These are phyloP conservation scores for Scheffersomyces coipomensis DNA, from an alignment of 805 yeast species.

Conservation along the genomic window DNA sequence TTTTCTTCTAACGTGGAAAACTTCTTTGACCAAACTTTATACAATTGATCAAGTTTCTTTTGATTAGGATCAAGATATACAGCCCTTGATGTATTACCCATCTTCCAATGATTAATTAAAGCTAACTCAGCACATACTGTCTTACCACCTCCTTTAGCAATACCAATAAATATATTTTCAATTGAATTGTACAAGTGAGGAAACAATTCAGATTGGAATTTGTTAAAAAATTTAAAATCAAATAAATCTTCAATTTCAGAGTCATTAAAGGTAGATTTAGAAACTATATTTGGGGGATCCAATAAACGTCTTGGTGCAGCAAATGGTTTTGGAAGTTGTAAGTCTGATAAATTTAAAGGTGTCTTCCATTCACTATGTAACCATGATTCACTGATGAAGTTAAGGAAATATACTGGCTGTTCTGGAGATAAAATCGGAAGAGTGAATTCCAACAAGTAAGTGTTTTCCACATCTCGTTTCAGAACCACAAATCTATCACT, in stretches of 20 bases:
- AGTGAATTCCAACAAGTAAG: conserved; percentile 62
- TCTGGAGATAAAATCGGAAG: conserved; percentile 57
- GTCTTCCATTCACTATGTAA: conserved; percentile 64
- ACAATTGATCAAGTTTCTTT: conserved; percentile 47
- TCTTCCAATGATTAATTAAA: conserved; percentile 68
- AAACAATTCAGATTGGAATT: conserved; percentile 71
- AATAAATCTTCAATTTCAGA: conserved; percentile 48
- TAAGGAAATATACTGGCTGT: conserved; percentile 71
- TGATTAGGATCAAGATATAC: conserved; percentile 70
- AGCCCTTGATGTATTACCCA: conserved; percentile 69
- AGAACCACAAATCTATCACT: conserved; percentile 53
- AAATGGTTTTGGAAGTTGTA: conserved; percentile 61
- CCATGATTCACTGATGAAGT: conserved; percentile 82
- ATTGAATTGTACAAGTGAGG: conserved; percentile 55
- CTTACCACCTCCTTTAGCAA: conserved; percentile 76
- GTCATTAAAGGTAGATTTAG: conserved; percentile 47
- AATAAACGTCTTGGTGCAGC: conserved; percentile 60
- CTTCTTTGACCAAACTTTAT: conserved; percentile 51
- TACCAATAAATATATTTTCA: conserved; percentile 64
- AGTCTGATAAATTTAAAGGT: conserved; percentile 54
- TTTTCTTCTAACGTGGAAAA: conserved; percentile 53
- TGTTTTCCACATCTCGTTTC: conserved; percentile 48
- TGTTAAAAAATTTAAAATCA: conserved; percentile 58
- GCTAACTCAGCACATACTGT: conserved; percentile 72
- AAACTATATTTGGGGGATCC: conserved; percentile 46